These are phyloP conservation scores for Vitis cinerea DNA, from an alignment of 164 flowering plant genomes.

Conservation along the genomic window DNA sequence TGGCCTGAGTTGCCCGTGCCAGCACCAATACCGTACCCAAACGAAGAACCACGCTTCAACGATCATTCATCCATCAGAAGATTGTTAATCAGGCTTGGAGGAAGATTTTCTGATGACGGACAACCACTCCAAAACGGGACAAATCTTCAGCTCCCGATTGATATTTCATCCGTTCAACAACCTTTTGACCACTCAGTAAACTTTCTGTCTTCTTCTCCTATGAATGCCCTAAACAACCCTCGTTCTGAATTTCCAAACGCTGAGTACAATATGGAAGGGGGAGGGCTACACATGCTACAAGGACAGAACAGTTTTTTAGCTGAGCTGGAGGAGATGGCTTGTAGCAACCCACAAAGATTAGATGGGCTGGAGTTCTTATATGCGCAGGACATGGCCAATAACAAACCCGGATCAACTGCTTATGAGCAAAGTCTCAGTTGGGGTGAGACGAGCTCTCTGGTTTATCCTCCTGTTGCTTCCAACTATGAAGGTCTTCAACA, in stretches of 20 bases:
- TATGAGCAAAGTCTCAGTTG: slow-evolving; percentile 1
- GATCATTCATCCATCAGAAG: slow-evolving; percentile 34
- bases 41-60: slow-evolving; percentile 18
- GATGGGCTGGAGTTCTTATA: slow-evolving; percentile 31
- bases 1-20: slow-evolving; percentile 34
- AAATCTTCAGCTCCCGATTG: slow-evolving; percentile 3
- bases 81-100: slow-evolving; percentile 40
- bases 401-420: slow-evolving; percentile 1
- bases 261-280: slow-evolving; percentile 4
- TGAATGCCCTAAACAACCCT: slow-evolving; percentile 3
- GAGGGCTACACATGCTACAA: slow-evolving; percentile 4
- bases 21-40: slow-evolving; percentile 14
- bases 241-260: slow-evolving; percentile 6
- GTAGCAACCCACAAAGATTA: slow-evolving; percentile 8
- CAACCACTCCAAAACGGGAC: slow-evolving; percentile 3
- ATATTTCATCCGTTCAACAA: slow-evolving; percentile 7
- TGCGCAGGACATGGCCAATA: slow-evolving; percentile 10
- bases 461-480: slow-evolving; percentile 14
- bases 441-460: slow-evolving; percentile 14
- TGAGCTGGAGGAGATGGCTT: slow-evolving; percentile 13
- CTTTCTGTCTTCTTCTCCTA: slow-evolving; percentile 6
- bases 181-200: slow-evolving; percentile 2
- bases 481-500: slow-evolving; percentile 7
- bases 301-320: slow-evolving; percentile 13
- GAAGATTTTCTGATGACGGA: slow-evolving; percentile 27